These are phyloP conservation scores for Leptodermis oblonga DNA, from an alignment of 257 asterid species.

Conservation along the genomic window DNA sequence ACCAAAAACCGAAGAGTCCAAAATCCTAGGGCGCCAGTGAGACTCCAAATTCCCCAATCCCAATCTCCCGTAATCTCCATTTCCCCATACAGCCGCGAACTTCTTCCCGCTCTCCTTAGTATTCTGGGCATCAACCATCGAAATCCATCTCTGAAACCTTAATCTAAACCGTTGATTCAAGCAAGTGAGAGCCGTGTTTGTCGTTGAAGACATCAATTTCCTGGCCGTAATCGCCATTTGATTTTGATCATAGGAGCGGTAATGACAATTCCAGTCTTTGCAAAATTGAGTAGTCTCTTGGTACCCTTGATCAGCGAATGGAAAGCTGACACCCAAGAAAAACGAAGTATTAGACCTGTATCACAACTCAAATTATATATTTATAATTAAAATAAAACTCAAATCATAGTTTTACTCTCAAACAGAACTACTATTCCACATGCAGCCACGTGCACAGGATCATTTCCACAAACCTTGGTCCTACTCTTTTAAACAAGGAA, in stretches of 20 bases:
- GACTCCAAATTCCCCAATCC: slow-evolving; percentile 82
- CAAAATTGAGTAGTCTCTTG: not conserved
- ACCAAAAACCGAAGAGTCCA: slow-evolving; percentile 53
- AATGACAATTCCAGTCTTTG: too few species aligned
- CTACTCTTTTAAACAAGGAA: too few species aligned
- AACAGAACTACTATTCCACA: not conserved
- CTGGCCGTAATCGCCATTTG: slow-evolving; percentile 11
- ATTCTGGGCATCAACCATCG: slow-evolving; percentile 22
- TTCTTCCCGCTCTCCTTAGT: slow-evolving; percentile 32
- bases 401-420: too few species aligned
- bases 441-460: not conserved
- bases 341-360: not conserved
- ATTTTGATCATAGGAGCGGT: not conserved
- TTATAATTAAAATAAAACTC: too few species aligned
- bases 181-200: not conserved
- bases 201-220: not conserved
- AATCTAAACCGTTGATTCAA: slow-evolving; percentile 8
- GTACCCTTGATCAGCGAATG: not conserved
- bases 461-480: too few species aligned
- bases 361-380: too few species aligned
- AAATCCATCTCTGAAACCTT: slow-evolving; percentile 38
- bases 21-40: slow-evolving; percentile 65
- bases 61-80: slow-evolving; percentile 93
- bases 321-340: not conserved
- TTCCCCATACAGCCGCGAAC: slow-evolving; percentile 91